These are phyloP conservation scores for Trichosporon coremiiforme DNA, from an alignment of 1,284 basidiomycete genomes.

Conservation along the genomic window DNA sequence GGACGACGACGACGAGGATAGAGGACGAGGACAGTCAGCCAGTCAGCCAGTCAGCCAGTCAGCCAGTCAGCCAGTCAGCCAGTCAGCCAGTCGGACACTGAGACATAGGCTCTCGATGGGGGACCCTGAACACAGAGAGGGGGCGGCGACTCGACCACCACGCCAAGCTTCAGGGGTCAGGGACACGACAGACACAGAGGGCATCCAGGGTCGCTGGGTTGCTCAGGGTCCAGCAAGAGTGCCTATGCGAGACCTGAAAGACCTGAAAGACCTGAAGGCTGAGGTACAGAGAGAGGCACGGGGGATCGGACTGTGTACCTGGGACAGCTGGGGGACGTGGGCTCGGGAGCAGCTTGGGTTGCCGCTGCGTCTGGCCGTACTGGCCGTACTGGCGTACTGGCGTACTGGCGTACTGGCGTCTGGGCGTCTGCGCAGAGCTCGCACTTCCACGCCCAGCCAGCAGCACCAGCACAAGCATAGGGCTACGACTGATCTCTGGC, in stretches of 20 bases:
- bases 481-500: neutral
- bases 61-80: neutral
- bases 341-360: neutral
- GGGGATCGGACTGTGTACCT: neutral
- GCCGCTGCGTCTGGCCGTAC: too few species aligned
- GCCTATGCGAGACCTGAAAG: neutral
- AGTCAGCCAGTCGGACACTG: neutral
- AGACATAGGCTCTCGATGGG: neutral
- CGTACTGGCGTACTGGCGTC: too few species aligned
- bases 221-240: neutral
- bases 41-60: neutral
- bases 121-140: neutral
- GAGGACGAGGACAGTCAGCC: neutral
- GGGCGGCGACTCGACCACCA: conserved; percentile 1
- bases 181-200: neutral
- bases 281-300: neutral
- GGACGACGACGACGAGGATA: neutral
- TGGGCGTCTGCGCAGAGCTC: neutral
- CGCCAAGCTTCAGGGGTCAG: conserved; percentile 11
- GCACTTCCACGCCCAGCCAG: too few species aligned
- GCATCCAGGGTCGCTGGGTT: neutral
- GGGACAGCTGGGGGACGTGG: neutral
- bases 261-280: neutral
- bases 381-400: too few species aligned
- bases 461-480: neutral